Percentiles rank a stretch among this genome's conserved stretches.
phyloP scores from a whole-genome alignment of 148 eudicot genomes.

The Heliosperma pusillum region DNA sequence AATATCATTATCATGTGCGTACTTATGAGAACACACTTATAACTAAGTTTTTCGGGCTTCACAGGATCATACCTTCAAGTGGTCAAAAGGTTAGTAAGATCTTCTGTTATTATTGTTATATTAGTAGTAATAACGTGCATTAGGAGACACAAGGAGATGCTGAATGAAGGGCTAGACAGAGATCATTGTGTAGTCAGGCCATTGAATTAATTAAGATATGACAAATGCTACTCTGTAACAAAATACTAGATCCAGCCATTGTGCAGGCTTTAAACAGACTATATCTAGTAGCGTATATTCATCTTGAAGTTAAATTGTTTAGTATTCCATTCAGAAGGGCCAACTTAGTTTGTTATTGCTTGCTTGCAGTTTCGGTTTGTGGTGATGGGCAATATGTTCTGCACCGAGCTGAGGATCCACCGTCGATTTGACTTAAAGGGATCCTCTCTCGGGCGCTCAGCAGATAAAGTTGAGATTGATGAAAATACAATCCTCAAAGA shows the following conservation, averaged over 20 bases:
- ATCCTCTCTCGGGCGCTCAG: conserved; percentile 88
- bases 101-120: not conserved
- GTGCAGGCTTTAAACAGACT: not conserved
- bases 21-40: conserved; percentile 85
- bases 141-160: not conserved
- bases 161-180: not conserved
- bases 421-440: conserved; percentile 94
- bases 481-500: conserved; percentile 96
- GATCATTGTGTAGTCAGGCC: too few species aligned
- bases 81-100: conserved; percentile 81
- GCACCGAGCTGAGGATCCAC: conserved; percentile 95
- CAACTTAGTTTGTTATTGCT: conserved; percentile 17
- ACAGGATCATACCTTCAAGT: conserved; percentile 83
- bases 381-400: conserved; percentile 99
- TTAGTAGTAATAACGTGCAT: not conserved
- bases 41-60: conserved; percentile 98
- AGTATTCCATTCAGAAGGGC: not conserved
- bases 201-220: not conserved
- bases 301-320: not conserved
- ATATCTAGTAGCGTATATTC: not conserved
- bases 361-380: conserved; percentile 89
- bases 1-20: conserved; percentile 79
- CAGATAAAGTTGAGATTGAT: conserved; percentile 91
- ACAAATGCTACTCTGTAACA: not conserved
- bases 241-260: not conserved